Base-by-base conservation (phyloP, 1,284 basidiomycete genomes). In the Microbotryum scabiosae region DNA sequence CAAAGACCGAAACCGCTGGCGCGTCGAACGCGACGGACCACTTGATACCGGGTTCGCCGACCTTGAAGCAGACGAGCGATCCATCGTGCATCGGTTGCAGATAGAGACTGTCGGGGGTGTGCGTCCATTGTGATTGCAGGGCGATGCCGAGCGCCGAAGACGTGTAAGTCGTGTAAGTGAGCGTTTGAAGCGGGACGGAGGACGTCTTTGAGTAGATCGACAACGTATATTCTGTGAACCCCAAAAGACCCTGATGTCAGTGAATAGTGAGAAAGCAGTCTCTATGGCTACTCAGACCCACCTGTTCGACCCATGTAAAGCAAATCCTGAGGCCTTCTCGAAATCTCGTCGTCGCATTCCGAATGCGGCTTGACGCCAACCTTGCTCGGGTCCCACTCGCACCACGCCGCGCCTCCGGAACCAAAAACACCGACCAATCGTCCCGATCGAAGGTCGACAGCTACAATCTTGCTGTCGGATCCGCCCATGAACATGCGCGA, bases 281-380 rank as follows among this genome's bases (percentile, higher is more conserved):
- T 43, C 30, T 25, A 16, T 7, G 32, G 20, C 26, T 59, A 12
- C 26, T 59, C 21, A 20, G 14, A 41, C 36, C 3, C 12, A 87
- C 88, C 88, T 69, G 88, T 90, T 16, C 87, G 82, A 10, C 87
- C 88, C 67, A 91, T 84, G 72, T 83, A 86, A 7, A 91, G 81
- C 67, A 87, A 41, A 58, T 73, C 72, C 36, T 68, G 54, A 8
- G 72, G 72, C 45, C 72, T 47, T 47, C 64, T 63, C 43, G 62
- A 67, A 32, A 71, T 70, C 36, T 67, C 68, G 36, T 70, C 69
- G 23, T 66, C 65, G 49, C 64, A 66, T n/a, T 65, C 63, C 28
- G 57, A 25, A 5, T 63, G 57, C 16, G 41, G 21, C n/a, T 21
- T 52, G n/a, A 48, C 25, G 16, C 54, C 56, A 1, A 51, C 61